Evolutionary conservation across 1,284 basidiomycete species (phyloP), one percentile per base, ranked within the genome.

Genomic region (Cryptococcus sp.): DNA sequence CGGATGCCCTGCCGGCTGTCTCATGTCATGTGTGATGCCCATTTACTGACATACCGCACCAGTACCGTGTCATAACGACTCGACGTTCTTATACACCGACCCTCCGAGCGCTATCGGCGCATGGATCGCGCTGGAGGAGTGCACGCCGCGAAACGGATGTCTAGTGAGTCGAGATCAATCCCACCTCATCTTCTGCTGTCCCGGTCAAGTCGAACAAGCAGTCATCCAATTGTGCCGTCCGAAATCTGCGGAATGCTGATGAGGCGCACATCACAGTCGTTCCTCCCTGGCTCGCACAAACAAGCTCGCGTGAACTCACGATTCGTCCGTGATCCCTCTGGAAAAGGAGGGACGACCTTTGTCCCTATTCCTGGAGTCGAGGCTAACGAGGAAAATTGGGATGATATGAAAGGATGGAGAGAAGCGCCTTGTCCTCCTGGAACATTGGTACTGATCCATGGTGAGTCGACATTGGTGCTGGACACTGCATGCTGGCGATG

Each of bases 51-150:
- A 47, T 7, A 34, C 23, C 22, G 37, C 49, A 25, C 5, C 37
- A n/a, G 92, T 82, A 1, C 79, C 79, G 5, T 68, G 69, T 15
- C 83, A 83, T 62, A 82, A 83, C 62, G 83, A 84, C 66, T 80
- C 79, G 22, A 84, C 83, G 1, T 84, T 84, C 61, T 70, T 84
- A 20, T 97, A 95, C 76, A 97, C 93, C 4, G 82, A 89, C 50
- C 94, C 95, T 8, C 91, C 91, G 0, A 87, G 86, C 6, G 94
- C 95, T 0, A 82, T 98, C 5, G 95, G 95, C 0, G 91, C 93
- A 72, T 99, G 95, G 95, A 89, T 97, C 57, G 91, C 94, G 6
- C 80, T 98, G 20, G 94, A 98, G 74, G 84, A 85, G 61, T 94
- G 92, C 73, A 93, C 91, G 6, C 76, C 84, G 1, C 79, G 81